Conservation (phyloP, 352 stramenopile genomes). For the Phytophthora uliginosa region DNA sequence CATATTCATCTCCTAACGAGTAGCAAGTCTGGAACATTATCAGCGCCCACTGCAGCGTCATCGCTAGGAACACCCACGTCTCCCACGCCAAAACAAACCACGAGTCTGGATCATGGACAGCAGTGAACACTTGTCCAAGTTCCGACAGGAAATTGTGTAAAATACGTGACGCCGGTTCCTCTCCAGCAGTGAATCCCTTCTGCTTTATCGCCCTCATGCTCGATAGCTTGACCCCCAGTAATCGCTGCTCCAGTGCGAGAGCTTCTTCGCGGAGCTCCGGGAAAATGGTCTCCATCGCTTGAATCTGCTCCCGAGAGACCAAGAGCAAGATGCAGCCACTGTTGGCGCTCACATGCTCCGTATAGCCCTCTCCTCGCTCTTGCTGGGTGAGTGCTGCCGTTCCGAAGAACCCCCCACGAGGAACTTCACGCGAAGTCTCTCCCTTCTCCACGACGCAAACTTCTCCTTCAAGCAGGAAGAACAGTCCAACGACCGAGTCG, state of each 20-base stretch:
- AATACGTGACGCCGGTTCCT: background rate
- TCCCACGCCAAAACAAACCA: conserved; percentile 63
- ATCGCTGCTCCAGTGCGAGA: conserved; percentile 50
- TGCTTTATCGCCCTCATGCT: conserved; percentile 11
- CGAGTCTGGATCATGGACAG: conserved; percentile 57
- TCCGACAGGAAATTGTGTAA: conserved; percentile 1
- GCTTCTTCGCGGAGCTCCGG: conserved; percentile 53
- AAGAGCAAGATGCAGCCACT: conserved; percentile 67
- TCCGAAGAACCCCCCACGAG: conserved; percentile 58
- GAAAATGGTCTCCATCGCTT: conserved; percentile 64
- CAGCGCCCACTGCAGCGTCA: conserved; percentile 59
- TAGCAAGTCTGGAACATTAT: conserved; percentile 69
- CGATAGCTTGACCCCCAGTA: conserved; percentile 47
- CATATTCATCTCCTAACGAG: background rate
- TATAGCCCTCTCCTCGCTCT: conserved; percentile 56
- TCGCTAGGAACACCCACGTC: conserved; percentile 64
- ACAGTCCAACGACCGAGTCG: conserved; percentile 66
- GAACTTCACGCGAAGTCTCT: conserved; percentile 33
- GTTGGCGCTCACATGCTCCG: conserved; percentile 60
- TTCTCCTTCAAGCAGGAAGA: conserved; percentile 68
- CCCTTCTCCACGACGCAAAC: conserved; percentile 48
- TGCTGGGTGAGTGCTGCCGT: conserved; percentile 52
- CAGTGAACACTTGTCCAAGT: background rate
- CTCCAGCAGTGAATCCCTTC: background rate
- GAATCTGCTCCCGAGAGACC: conserved; percentile 56